Percentiles rank a stretch among this genome's conserved stretches.
These are phyloP conservation scores for Eimeria tenella DNA, from an alignment of 169 alveolate species.

Conservation along the genomic window DNA sequence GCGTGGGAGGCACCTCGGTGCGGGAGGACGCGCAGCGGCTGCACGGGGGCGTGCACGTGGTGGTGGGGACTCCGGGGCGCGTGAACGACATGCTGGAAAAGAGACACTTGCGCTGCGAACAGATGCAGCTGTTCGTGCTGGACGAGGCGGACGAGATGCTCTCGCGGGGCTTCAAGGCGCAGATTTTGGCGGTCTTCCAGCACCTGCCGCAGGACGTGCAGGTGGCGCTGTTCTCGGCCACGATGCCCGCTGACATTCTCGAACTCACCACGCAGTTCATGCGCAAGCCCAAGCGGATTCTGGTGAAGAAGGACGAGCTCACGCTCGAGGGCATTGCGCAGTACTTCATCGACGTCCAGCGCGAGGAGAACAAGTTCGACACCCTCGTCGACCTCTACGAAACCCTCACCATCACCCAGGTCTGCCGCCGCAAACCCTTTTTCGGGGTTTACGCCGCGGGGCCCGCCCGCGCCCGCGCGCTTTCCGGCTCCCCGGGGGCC, in stretches of 20 bases:
- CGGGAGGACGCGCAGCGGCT: conserved; percentile 97
- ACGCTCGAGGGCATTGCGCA: conserved; percentile 99
- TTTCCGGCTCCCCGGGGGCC: too few species aligned
- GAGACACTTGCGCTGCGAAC: conserved; percentile 87
- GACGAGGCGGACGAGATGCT: conserved; percentile 99
- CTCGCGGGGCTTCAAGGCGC: conserved; percentile 97
- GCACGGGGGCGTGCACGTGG: conserved; percentile 98
- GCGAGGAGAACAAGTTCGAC: conserved; percentile 98
- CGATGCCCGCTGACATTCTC: conserved; percentile 97
- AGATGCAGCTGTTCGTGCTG: conserved; percentile 95
- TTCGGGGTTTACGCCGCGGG: too few species aligned
- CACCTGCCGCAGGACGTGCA: conserved; percentile 89
- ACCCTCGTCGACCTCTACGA: conserved; percentile 97
- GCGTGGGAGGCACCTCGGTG: conserved; percentile 99
- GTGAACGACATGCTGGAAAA: conserved; percentile 97
- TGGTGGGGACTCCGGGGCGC: conserved; percentile 99
- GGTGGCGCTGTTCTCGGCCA: conserved; percentile 96
- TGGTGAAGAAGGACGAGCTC: conserved; percentile 98
- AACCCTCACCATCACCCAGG: conserved; percentile 96
- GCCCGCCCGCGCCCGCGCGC: too few species aligned
- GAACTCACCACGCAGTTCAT: conserved; percentile 97
- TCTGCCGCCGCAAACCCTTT: too few species aligned
- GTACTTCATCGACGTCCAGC: conserved; percentile 98
- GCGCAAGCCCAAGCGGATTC: conserved; percentile 97
- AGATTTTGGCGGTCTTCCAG: conserved; percentile 85